These are phyloP conservation scores for Chlamydomonas reinhardtii DNA, from an alignment of 163 green algal species.

Conservation along the genomic window DNA sequence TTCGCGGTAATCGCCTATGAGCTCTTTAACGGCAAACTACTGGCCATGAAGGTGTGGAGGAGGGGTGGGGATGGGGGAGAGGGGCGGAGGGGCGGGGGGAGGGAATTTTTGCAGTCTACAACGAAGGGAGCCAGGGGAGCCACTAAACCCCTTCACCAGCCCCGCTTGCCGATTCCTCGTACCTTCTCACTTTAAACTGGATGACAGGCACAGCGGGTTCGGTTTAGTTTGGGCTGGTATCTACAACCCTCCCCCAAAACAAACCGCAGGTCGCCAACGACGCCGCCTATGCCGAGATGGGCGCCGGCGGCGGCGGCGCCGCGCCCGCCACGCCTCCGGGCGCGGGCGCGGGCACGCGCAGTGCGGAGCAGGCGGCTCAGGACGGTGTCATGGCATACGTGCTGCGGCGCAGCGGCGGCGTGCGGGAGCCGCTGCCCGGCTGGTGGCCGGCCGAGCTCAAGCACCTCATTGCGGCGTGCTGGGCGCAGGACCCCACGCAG, in stretches of 20 bases:
- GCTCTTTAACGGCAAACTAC: slow-evolving; percentile 43
- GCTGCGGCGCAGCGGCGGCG: slow-evolving; percentile 1
- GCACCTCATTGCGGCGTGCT: slow-evolving; percentile 59
- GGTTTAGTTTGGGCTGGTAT: no score
- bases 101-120: no score
- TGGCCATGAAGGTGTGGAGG: slow-evolving; percentile 27
- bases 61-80: background rate
- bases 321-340: background rate
- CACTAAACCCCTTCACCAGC: no score
- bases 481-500: slow-evolving; percentile 47
- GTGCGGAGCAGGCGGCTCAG: slow-evolving; percentile 10
- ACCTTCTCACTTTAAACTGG: no score
- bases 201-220: no score
- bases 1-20: slow-evolving; percentile 44
- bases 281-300: no score
- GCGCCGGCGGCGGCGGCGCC: background rate
- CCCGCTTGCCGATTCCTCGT: no score
- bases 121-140: no score
- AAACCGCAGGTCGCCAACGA: slow-evolving; percentile 13
- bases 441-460: slow-evolving; percentile 58
- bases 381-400: slow-evolving; percentile 41
- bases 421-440: slow-evolving; percentile 28
- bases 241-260: no score
- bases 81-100: background rate
- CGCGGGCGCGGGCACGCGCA: background rate